Evolutionary conservation across 371 early-diverging fungal genomes (phyloP), one percentile per base, ranked within the genome.

Genomic region (Actinomortierella ambigua): DNA sequence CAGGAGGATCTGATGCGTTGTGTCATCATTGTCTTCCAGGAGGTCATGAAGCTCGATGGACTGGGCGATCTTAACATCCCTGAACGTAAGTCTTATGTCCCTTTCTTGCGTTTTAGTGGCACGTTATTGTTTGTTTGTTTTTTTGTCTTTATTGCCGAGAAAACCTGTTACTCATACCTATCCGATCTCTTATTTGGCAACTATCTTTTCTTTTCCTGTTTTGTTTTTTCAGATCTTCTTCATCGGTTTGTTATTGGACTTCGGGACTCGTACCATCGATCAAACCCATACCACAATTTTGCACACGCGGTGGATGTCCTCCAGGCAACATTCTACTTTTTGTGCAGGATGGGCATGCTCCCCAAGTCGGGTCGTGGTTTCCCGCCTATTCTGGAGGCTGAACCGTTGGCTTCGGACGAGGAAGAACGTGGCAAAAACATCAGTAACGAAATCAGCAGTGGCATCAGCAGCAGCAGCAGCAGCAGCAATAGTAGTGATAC

Each of bases 231-330:
- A 87, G 86, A 75, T 9, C 77, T 81, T 64, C 61, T 86, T 46
- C 85, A 86, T 65, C 77, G 81, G 39, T 85, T 90, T 68, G 79
- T 90, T 20, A 68, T 83, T 41, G 85, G 86, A 23, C 64, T 90
- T 41, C 79, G 82, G 49, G 81, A 81, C 34, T 81, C 85, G 1
- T 91, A 91, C 70, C 88, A 88, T 71, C 81, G 85, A 24, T 84
- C 80, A 53, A 93, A 93, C 67, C 88, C 90, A 15, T 93, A 92
- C 69, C 94, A 94, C 76, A 93, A 92, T 79, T 90, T 92, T 75
- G 82, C 83, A 24, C 94, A 94, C 78, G 93, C 94, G 2, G 88
- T 92, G 13, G 94, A 94, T 70, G 93, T 93, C n/a, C 76, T 92
- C 18, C 94, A 94, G 75, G 85, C 90, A 55, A 82, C 87, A 5